Conservation (phyloP, 495 filamentous ascomycete genomes). For the Penicillium goetzii region DNA sequence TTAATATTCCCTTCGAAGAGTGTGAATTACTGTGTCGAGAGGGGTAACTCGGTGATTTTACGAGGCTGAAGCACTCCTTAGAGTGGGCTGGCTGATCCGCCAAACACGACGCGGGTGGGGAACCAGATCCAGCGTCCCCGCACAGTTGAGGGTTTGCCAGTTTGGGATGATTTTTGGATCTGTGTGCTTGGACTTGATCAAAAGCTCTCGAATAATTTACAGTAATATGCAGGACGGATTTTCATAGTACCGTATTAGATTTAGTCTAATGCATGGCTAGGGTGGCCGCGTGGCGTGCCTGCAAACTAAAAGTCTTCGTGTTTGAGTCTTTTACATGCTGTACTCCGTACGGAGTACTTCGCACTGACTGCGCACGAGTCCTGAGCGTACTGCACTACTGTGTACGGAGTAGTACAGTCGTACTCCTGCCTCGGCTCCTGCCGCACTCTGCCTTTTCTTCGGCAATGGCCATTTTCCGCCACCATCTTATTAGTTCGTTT, state of each 20-base stretch:
- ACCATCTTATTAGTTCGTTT: neutral
- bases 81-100: neutral
- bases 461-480: neutral
- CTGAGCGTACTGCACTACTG: too few species aligned
- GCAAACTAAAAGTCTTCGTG: neutral
- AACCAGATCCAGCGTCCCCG: neutral
- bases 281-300: neutral
- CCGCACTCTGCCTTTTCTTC: neutral
- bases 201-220: neutral
- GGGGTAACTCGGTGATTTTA: neutral
- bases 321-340: conserved; percentile 1
- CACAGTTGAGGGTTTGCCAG: neutral
- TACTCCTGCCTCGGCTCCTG: neutral
- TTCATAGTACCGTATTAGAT: neutral
- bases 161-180: neutral
- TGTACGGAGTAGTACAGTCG: neutral
- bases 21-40: neutral
- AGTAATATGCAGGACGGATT: neutral
- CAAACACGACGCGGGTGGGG: neutral
- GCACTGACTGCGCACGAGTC: neutral
- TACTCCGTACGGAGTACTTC: too few species aligned
- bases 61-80: neutral
- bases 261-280: neutral
- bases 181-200: neutral
- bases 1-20: neutral